Conservation (phyloP, 2,329 filamentous ascomycete genomes). For the Metarhizium album region DNA sequence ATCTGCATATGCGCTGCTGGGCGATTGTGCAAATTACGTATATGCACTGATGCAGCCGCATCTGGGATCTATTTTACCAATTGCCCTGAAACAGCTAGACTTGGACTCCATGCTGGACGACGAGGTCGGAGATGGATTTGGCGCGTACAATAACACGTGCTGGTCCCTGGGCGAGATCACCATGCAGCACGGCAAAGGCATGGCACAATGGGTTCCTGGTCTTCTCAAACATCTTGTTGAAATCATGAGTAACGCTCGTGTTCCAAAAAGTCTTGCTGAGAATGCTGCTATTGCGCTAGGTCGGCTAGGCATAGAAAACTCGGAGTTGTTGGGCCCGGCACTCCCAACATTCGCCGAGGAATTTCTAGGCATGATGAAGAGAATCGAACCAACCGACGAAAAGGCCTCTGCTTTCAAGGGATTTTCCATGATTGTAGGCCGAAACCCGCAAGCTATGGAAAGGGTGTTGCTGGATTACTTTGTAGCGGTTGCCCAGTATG, state of each 20-base stretch:
- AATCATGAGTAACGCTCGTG: slow-evolving; percentile 75
- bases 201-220: slow-evolving; percentile 67
- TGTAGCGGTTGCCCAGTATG: slow-evolving; percentile 68
- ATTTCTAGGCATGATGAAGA: slow-evolving; percentile 72
- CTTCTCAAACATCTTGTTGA: slow-evolving; percentile 67
- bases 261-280: slow-evolving; percentile 79
- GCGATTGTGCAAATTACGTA: slow-evolving; percentile 89
- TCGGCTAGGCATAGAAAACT: slow-evolving; percentile 70
- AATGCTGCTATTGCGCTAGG: slow-evolving; percentile 92
- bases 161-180: slow-evolving; percentile 94
- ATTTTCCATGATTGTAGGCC: slow-evolving; percentile 73
- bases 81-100: slow-evolving; percentile 81
- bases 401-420: slow-evolving; percentile 90
- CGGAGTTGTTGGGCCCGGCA: slow-evolving; percentile 65
- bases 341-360: slow-evolving; percentile 70
- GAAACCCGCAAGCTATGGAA: slow-evolving; percentile 89
- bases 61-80: slow-evolving; percentile 62
- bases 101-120: slow-evolving; percentile 66
- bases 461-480: slow-evolving; percentile 75
- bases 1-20: slow-evolving; percentile 87
- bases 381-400: slow-evolving; percentile 81
- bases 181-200: slow-evolving; percentile 62
- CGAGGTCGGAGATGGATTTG: slow-evolving; percentile 74
- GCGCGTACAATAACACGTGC: slow-evolving; percentile 95
- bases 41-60: slow-evolving; percentile 70